Percentiles rank a stretch among this genome's conserved stretches.
Conservation (phyloP, 192 early-diverging fungal genomes). For the Spinellus fusiger region DNA sequence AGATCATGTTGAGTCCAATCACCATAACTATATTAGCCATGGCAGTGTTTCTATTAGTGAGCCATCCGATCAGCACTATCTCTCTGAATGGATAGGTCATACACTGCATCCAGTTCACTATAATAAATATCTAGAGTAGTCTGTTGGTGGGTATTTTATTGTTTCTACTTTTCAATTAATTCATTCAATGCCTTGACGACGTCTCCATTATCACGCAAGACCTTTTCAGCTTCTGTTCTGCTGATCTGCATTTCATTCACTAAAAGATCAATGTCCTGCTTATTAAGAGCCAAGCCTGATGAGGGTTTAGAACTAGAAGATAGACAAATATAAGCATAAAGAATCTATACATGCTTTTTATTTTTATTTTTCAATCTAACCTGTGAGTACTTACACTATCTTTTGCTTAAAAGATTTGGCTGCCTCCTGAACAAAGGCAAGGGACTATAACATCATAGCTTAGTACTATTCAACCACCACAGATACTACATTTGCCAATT, state of each 20-base stretch:
- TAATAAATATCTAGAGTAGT: neutral
- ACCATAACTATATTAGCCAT: conserved; percentile 60
- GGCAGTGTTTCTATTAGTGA: conserved; percentile 53
- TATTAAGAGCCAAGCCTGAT: neutral
- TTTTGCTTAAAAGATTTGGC: conserved; percentile 4
- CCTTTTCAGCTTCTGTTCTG: conserved; percentile 7
- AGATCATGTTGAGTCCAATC: conserved; percentile 74
- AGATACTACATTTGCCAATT: conserved; percentile 7
- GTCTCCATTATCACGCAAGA: conserved; percentile 5
- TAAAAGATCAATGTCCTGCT: conserved; percentile 9
- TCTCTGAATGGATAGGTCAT: conserved; percentile 3
- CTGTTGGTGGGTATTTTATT: neutral
- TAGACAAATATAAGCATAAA: neutral
- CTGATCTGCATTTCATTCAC: conserved; percentile 11
- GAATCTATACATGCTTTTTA: neutral
- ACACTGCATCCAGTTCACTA: neutral
- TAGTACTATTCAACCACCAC: neutral
- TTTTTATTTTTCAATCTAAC: no score
- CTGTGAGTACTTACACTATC: neutral
- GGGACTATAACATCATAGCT: neutral
- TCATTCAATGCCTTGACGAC: neutral
- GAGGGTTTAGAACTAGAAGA: neutral
- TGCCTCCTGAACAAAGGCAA: neutral
- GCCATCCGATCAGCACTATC: neutral
- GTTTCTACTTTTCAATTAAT: neutral